Evolutionary conservation across 371 early-diverging fungal genomes (phyloP).

Genomic region (Saksenaea vasiformis): DNA sequence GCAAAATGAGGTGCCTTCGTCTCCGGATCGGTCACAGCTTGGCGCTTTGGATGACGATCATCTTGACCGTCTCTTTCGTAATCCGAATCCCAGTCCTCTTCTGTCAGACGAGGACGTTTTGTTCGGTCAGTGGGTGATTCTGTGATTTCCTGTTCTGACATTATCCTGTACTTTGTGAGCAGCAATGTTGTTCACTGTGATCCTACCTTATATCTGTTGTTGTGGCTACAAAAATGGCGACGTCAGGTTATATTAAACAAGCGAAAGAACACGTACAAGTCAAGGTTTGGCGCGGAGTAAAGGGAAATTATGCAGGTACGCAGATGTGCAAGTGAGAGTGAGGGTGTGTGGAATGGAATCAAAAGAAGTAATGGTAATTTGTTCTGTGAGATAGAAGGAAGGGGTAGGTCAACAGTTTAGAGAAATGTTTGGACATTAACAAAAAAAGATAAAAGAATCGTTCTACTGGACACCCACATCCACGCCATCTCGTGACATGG

Average conservation of each 20-base stretch:
- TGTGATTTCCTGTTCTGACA: constrained; percentile 17
- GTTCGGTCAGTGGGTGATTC: constrained; percentile 48
- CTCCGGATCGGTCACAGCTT: constrained; percentile 52
- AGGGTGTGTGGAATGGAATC: constrained; percentile 5
- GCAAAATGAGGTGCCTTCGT: constrained; percentile 54
- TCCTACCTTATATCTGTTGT: neutral
- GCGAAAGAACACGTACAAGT: neutral
- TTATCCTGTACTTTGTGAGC: constrained; percentile 5
- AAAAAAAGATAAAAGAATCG: neutral
- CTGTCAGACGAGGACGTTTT: constrained; percentile 48
- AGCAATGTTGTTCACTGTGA: neutral
- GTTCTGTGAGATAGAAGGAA: constrained; percentile 6
- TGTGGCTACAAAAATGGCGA: constrained; percentile 5
- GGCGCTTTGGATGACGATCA: constrained; percentile 48
- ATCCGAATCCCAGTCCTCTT: constrained; percentile 42
- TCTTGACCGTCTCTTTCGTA: constrained; percentile 37
- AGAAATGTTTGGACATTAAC: neutral
- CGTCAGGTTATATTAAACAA: neutral
- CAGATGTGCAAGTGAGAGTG: constrained; percentile 7
- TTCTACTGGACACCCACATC: neutral
- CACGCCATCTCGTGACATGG: neutral
- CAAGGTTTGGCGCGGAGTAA: neutral
- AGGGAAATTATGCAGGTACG: constrained; percentile 8
- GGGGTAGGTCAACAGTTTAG: constrained; percentile 7
- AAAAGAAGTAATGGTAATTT: constrained; percentile 5